A percentile compares a stretch with the other conserved stretches of the same genome.
phyloP scores from a whole-genome alignment of 2,329 filamentous ascomycete species.

The Colletotrichum euphorbiae region DNA sequence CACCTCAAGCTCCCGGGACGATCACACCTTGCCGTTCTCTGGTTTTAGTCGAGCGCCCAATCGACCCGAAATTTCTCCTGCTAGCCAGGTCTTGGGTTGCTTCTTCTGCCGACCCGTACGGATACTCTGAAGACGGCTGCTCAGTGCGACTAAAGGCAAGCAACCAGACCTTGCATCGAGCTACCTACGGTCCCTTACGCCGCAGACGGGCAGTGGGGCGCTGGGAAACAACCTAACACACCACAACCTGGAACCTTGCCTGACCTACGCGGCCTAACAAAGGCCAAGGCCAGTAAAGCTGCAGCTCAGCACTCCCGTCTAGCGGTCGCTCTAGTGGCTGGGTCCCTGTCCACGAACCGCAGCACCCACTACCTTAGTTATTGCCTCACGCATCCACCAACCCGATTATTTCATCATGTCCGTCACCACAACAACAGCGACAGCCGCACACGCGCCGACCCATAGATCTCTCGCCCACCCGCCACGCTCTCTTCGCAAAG shows the following conservation, averaged over 20 bases:
- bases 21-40: conserved; percentile 29
- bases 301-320: conserved; percentile 19
- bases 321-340: conserved; percentile 20
- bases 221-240: conserved; percentile 31
- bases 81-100: conserved; percentile 18
- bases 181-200: neutral
- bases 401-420: conserved; percentile 33
- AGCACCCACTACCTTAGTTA: conserved; percentile 33
- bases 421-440: conserved; percentile 40
- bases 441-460: conserved; percentile 38
- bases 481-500: conserved; percentile 56
- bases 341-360: conserved; percentile 27
- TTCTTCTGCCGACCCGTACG: conserved; percentile 8
- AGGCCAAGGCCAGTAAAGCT: conserved; percentile 30
- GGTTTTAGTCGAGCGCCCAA: conserved; percentile 8
- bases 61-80: conserved; percentile 27
- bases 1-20: conserved; percentile 14
- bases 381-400: conserved; percentile 20
- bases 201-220: conserved; percentile 27
- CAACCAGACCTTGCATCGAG: conserved; percentile 24
- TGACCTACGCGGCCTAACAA: conserved; percentile 28
- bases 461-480: conserved; percentile 39
- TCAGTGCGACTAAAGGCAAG: conserved; percentile 9
- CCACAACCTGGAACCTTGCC: conserved; percentile 35
- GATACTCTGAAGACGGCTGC: conserved; percentile 3